Conservation (phyloP, 2,329 filamentous ascomycete genomes). For the Aureobasidium sp. region DNA sequence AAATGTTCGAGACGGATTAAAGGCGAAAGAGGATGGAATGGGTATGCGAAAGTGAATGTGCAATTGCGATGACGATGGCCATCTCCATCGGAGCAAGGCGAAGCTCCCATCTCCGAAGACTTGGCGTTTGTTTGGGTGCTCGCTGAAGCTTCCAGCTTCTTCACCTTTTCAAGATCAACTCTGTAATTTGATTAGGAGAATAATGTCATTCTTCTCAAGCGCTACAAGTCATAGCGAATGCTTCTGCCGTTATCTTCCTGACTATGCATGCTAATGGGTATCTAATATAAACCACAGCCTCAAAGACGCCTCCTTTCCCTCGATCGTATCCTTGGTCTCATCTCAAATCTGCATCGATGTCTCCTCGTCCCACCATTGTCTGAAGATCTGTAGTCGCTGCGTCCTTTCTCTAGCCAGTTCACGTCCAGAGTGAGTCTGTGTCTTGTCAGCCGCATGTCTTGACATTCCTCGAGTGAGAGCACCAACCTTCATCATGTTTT, state of each 20-base stretch:
- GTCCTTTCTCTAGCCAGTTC: constrained; percentile 44
- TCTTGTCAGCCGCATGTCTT: background rate
- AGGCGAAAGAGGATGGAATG: background rate
- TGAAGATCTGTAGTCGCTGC: constrained; percentile 43
- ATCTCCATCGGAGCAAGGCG: background rate
- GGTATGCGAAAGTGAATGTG: constrained; percentile 6
- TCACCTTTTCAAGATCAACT: background rate
- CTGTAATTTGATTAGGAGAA: background rate
- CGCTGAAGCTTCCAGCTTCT: background rate
- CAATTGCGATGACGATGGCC: background rate
- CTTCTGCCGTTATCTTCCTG: background rate
- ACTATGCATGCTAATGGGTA: constrained; percentile 6
- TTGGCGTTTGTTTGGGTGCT: constrained; percentile 1
- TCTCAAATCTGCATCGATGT: constrained; percentile 15
- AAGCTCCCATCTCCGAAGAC: constrained; percentile 1
- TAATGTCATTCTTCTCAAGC: background rate
- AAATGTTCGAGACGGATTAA: background rate
- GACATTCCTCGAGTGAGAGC: background rate
- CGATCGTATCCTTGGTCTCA: background rate
- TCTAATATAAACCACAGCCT: background rate
- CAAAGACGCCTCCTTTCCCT: background rate
- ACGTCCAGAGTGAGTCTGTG: constrained; percentile 43
- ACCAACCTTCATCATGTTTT: constrained; percentile 47
- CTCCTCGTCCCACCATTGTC: constrained; percentile 51
- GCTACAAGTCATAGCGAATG: background rate